Percentiles rank a stretch among this genome's conserved stretches.
Conservation (phyloP, 2,329 filamentous ascomycete genomes). For the Calonectria naviculata region DNA sequence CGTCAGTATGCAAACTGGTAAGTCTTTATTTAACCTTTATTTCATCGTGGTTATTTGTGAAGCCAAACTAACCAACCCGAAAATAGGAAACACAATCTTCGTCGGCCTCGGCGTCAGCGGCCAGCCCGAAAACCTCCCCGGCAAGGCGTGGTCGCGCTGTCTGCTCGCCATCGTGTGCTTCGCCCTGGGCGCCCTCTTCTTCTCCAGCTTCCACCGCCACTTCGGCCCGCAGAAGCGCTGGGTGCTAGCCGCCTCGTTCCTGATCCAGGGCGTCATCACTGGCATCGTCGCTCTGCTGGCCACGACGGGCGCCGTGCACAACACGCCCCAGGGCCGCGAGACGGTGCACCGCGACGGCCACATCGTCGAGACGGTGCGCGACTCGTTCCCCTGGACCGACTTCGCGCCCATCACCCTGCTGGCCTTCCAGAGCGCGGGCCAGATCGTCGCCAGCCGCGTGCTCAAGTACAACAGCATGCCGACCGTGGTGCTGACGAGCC, state of each 20-base stretch:
- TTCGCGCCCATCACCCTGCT: conserved; percentile 38
- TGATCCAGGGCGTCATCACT: conserved; percentile 35
- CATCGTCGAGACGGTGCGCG: conserved; percentile 35
- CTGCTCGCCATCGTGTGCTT: conserved; percentile 41
- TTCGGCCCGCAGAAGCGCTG: conserved; percentile 42
- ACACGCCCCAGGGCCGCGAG: conserved; percentile 29
- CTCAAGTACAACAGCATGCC: conserved; percentile 43
- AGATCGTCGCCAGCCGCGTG: conserved; percentile 39
- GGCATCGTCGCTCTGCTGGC: conserved; percentile 39
- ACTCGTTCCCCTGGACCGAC: conserved; percentile 37
- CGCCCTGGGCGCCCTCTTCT: conserved; percentile 38
- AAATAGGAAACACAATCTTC: conserved; percentile 42
- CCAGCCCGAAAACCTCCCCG: conserved; percentile 38
- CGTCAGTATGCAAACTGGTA: conserved; percentile 44
- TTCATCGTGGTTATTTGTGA: too few species aligned
- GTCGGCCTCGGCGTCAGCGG: conserved; percentile 39
- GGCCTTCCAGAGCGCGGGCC: conserved; percentile 40
- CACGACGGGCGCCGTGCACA: conserved; percentile 35
- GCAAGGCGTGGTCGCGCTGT: conserved; percentile 42
- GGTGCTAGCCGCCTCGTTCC: conserved; percentile 37
- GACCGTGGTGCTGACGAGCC: conserved; percentile 38
- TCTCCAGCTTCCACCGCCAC: conserved; percentile 39
- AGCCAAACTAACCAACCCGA: background rate
- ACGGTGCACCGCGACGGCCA: conserved; percentile 28
- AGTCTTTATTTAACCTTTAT: too few species aligned